Percentiles rank a stretch among this genome's conserved stretches.
Evolutionary conservation across 305 asterid species (phyloP).

Genomic region (Andrographis paniculata): DNA sequence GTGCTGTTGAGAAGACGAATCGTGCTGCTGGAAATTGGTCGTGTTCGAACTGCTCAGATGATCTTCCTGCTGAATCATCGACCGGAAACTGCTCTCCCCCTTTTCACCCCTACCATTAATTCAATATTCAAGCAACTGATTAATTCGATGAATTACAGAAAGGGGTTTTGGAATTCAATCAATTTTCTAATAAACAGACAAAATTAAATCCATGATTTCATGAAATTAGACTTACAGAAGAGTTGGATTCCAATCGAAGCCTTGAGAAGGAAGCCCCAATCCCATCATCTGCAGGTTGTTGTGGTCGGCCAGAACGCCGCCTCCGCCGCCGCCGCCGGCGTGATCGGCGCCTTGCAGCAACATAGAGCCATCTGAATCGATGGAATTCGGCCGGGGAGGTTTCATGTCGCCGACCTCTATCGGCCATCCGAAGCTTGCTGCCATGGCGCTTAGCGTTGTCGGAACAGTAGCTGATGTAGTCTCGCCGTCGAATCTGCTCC

Average conservation of each 20-base stretch:
- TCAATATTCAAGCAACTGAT: no score
- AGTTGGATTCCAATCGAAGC: slow-evolving; percentile 74
- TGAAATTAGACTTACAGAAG: slow-evolving; percentile 46
- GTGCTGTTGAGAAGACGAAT: not conserved
- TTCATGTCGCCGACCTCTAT: slow-evolving; percentile 48
- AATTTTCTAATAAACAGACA: not conserved
- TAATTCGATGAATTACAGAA: no score
- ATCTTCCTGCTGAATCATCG: slow-evolving; percentile 64
- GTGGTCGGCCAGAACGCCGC: slow-evolving; percentile 10
- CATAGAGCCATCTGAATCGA: slow-evolving; percentile 33
- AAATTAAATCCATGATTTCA: not conserved
- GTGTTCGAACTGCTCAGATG: slow-evolving; percentile 24
- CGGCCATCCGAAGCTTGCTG: slow-evolving; percentile 45
- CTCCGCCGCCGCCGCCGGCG: slow-evolving; percentile 1
- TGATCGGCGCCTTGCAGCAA: slow-evolving; percentile 27
- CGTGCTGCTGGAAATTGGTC: slow-evolving; percentile 29
- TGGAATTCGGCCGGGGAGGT: slow-evolving; percentile 36
- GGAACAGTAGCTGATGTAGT: slow-evolving; percentile 33
- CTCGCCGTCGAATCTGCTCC: slow-evolving; percentile 36
- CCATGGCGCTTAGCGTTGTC: slow-evolving; percentile 36
- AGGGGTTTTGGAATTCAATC: no score
- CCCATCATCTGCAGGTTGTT: slow-evolving; percentile 70
- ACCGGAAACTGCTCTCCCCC: slow-evolving; percentile 43
- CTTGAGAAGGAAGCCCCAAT: slow-evolving; percentile 67
- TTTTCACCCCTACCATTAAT: slow-evolving; percentile 46